A percentile compares a stretch with the other conserved stretches of the same genome.
Conservation (phyloP, 306 rosid species). For the Purshia tridentata region DNA sequence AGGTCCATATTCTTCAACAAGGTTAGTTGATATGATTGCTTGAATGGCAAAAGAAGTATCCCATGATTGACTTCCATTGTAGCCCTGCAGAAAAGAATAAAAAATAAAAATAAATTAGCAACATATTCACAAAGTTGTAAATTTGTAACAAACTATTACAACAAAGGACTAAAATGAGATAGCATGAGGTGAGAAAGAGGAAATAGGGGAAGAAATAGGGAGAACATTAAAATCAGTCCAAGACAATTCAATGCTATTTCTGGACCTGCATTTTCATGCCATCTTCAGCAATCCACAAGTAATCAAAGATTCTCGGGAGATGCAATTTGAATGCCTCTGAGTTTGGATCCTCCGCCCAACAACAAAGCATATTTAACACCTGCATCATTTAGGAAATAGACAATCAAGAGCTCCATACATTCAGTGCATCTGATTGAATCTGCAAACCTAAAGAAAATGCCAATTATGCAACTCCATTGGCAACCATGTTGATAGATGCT, state of each 20-base stretch:
- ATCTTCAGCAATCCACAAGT: constrained; percentile 90
- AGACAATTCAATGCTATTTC: neutral
- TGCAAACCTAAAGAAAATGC: neutral
- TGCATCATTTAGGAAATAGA: constrained; percentile 37
- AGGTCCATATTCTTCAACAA: constrained; percentile 51
- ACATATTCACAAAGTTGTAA: neutral
- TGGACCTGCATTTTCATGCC: constrained; percentile 95
- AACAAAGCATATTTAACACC: constrained; percentile 91
- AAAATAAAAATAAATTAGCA: neutral
- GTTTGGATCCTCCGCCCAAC: constrained; percentile 88
- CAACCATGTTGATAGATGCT: neutral
- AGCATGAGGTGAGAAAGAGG: neutral
- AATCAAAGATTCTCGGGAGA: constrained; percentile 73
- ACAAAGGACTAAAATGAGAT: neutral
- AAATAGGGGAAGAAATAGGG: neutral
- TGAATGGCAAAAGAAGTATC: constrained; percentile 74
- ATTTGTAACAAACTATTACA: neutral
- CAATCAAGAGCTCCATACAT: constrained; percentile 12
- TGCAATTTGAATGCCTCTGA: constrained; percentile 84
- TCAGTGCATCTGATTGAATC: neutral
- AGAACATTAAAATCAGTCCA: constrained; percentile 2
- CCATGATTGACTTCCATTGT: constrained; percentile 87
- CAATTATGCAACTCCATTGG: neutral
- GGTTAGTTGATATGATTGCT: constrained; percentile 67
- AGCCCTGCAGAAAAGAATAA: constrained; percentile 53